Base-by-base conservation (phyloP, 352 stramenopile genomes). In the Peronospora farinosa region DNA sequence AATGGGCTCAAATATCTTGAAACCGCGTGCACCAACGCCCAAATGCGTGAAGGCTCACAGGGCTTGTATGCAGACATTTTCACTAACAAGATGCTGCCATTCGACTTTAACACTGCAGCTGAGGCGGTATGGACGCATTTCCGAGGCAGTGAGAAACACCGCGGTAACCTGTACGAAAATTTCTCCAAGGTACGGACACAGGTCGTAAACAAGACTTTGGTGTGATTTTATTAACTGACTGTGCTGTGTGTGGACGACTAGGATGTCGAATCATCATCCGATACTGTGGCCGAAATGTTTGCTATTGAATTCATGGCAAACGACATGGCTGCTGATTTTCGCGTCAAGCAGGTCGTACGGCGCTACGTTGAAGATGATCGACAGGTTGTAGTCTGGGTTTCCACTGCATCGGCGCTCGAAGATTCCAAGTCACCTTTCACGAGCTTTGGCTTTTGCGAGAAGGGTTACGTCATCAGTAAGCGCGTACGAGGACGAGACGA, bases 81-180 rank as follows among this genome's bases (percentile, higher is more conserved):
- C 33, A 71, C 53, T 5, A 78, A 64, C 56, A 78, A 74, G 36
- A 52, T 74, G 53, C 36, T 80, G 40, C 70, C 70, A 23, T 80
- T 80, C 33, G 64, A 73, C 35, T 64, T 74, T 12, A 60, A 63
- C 21, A 65, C 67, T 7, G 62, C 65, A 5, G 65, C 58, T 5
- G 48, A 63, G 11, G 67, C 56, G 0, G 70, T 76, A 31, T 80
- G 70, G 70, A 60, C 50, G 32, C 63, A 80, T 45, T 75, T 76
- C 50, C 60, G 63, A n/a, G 66, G 67, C 7, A 70, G 65, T 4
- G 59, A 75, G 16, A 65, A 74, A 23, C 71, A 75, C 13, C 59
- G 68, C 21, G 67, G 71, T 15, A 70, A 65, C 46, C 49, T 78
- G 15, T 69, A 67, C 27, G 50, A 74, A 31, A 74, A 69, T 10